Evolutionary conservation across 2,329 filamentous ascomycete species (phyloP).

Genomic region (Fusarium nematophilum): DNA sequence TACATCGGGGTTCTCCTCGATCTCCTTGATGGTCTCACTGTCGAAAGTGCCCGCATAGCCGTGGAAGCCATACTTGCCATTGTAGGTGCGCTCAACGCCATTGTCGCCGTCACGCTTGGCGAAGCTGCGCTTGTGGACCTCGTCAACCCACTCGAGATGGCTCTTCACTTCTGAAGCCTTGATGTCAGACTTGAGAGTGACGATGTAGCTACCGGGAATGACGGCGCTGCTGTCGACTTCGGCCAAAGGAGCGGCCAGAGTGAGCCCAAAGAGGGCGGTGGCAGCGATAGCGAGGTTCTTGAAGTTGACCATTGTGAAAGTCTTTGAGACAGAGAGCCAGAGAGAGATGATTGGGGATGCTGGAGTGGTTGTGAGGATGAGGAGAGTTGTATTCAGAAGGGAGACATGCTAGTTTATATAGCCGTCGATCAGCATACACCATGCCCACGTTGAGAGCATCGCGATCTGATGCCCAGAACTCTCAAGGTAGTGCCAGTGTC

Average conservation of each 20-base stretch:
- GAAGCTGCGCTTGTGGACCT: conserved; percentile 65
- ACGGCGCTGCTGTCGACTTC: conserved; percentile 35
- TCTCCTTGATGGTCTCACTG: conserved; percentile 52
- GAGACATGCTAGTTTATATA: conserved; percentile 37
- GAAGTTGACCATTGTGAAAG: conserved; percentile 46
- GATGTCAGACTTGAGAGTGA: conserved; percentile 68
- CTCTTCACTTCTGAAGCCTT: conserved; percentile 56
- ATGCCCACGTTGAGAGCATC: conserved; percentile 4
- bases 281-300: conserved; percentile 43
- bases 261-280: conserved; percentile 39
- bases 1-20: conserved; percentile 57
- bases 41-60: conserved; percentile 60
- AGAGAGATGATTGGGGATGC: conserved; percentile 9
- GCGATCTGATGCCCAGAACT: background rate
- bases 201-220: conserved; percentile 64
- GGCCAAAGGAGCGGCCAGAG: conserved; percentile 36
- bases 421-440: background rate
- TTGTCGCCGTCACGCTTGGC: conserved; percentile 55
- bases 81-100: conserved; percentile 48
- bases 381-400: conserved; percentile 5
- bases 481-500: conserved; percentile 4
- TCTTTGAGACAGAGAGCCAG: background rate
- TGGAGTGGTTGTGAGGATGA: conserved; percentile 26
- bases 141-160: conserved; percentile 62
- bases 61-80: conserved; percentile 47